Evolutionary conservation across 768 basidiomycete species (phyloP).

Genomic region (Suillus hirtellus): DNA sequence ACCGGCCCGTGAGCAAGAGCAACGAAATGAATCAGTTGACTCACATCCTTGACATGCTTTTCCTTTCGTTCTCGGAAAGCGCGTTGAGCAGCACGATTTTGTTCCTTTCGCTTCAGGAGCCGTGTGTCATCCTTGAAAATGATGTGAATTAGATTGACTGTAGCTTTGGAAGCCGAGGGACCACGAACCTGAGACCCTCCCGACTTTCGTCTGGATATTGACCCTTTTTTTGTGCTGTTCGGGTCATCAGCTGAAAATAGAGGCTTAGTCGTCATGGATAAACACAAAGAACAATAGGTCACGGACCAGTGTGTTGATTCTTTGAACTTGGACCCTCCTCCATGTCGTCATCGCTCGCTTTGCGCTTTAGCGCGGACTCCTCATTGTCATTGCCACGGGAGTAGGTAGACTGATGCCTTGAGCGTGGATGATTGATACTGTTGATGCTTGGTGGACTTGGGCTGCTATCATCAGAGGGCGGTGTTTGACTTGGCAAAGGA

Average conservation of each 20-base stretch:
- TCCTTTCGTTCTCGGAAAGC: constrained; percentile 98
- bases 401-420: constrained; percentile 17
- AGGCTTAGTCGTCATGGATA: not conserved
- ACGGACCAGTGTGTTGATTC: constrained; percentile 61
- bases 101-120: constrained; percentile 89
- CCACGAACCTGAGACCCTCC: constrained; percentile 37
- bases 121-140: constrained; percentile 64
- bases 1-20: not conserved
- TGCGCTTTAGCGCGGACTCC: constrained; percentile 67
- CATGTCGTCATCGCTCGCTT: constrained; percentile 67
- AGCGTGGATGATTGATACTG: constrained; percentile 30
- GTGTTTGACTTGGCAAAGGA: constrained; percentile 52
- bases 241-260: constrained; percentile 24
- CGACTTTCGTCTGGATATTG: constrained; percentile 40
- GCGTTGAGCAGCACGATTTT: constrained; percentile 95
- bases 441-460: constrained; percentile 67
- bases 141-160: constrained; percentile 10
- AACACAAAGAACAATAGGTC: not conserved
- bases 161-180: not conserved
- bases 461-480: constrained; percentile 75
- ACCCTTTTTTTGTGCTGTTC: constrained; percentile 27
- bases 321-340: constrained; percentile 69
- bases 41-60: constrained; percentile 93
- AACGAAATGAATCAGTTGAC: constrained; percentile 31
- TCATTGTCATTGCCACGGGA: constrained; percentile 37